Conservation (phyloP, 768 basidiomycete species). For the Russula earlei region DNA sequence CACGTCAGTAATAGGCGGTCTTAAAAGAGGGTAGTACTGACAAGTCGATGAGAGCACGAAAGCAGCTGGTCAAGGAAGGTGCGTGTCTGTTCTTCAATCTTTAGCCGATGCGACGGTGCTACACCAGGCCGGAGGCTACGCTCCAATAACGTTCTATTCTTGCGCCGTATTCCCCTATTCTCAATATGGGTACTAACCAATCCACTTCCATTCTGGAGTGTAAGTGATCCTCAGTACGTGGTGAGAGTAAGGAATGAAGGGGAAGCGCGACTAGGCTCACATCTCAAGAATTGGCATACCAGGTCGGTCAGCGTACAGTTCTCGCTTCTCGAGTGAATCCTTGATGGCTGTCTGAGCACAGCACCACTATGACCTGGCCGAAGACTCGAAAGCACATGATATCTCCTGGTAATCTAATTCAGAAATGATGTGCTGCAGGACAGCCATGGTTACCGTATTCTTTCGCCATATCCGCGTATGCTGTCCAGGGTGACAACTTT, state of each 20-base stretch:
- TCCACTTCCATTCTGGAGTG: background rate
- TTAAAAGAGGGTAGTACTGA: background rate
- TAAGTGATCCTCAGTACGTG: background rate
- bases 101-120: background rate
- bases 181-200: background rate
- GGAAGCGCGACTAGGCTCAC: background rate
- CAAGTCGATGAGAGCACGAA: background rate
- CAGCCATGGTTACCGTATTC: background rate
- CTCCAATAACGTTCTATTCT: background rate
- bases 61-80: background rate
- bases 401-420: background rate
- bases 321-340: conserved; percentile 43
- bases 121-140: background rate
- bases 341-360: conserved; percentile 37
- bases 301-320: conserved; percentile 13
- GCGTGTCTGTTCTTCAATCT: conserved; percentile 1
- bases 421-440: background rate
- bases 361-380: conserved; percentile 38
- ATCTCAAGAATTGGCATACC: background rate
- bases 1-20: background rate
- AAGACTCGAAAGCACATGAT: conserved; percentile 27
- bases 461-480: background rate
- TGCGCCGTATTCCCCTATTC: background rate
- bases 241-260: background rate
- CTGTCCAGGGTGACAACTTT: background rate